Conservation (phyloP, 129 eudicot genomes). For the Centrapalus pauciflorus region DNA sequence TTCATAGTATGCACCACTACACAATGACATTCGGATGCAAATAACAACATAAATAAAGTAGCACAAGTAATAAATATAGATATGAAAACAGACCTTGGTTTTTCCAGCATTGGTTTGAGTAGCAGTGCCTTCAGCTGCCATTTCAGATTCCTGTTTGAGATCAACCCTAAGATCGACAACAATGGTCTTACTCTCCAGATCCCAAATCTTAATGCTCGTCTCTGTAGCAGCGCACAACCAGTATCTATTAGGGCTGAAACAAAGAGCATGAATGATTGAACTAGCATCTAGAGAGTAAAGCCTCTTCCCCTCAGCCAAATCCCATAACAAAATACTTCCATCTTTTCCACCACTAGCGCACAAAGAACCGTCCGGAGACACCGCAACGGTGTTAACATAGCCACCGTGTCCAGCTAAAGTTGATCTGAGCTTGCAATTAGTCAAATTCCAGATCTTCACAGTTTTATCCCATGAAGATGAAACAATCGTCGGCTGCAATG, state of each 20-base stretch:
- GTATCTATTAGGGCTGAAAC: slow-evolving; percentile 77
- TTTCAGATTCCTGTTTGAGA: slow-evolving; percentile 62
- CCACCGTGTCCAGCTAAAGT: slow-evolving; percentile 44
- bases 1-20: neutral
- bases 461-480: slow-evolving; percentile 42
- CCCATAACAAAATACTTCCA: slow-evolving; percentile 65
- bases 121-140: slow-evolving; percentile 50
- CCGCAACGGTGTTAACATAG: slow-evolving; percentile 61
- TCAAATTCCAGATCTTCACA: slow-evolving; percentile 72
- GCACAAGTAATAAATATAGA: neutral
- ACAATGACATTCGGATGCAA: neutral
- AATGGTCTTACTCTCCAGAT: slow-evolving; percentile 53
- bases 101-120: slow-evolving; percentile 49
- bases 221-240: slow-evolving; percentile 87
- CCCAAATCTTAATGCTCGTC: slow-evolving; percentile 63
- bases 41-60: neutral
- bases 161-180: slow-evolving; percentile 68
- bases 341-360: slow-evolving; percentile 80
- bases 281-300: slow-evolving; percentile 24
- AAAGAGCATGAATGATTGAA: slow-evolving; percentile 33
- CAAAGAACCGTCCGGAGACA: slow-evolving; percentile 57
- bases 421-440: slow-evolving; percentile 54
- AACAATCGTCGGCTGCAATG: slow-evolving; percentile 37
- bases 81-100: slow-evolving; percentile 37
- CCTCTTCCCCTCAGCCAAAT: slow-evolving; percentile 62